Evolutionary conservation across 2,329 filamentous ascomycete genomes (phyloP), one percentile per base, ranked within the genome.

Genomic region (Colletotrichum sp.): DNA sequence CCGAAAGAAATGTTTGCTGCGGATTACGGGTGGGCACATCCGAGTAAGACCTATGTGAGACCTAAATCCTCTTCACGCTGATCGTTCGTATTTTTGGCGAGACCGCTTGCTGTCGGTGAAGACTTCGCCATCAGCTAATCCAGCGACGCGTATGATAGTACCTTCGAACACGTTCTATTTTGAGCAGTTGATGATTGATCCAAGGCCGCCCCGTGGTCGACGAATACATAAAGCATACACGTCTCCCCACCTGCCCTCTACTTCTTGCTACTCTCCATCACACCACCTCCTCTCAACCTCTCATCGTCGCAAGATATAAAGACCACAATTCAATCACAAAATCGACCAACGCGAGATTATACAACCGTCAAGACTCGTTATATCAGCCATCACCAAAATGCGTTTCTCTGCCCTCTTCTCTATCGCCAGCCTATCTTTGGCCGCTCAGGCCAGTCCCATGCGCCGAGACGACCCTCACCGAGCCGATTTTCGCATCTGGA

Each of bases 401-500:
- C 57, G 24, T 15, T 15, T 30, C 8, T 57, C 55, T 4, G 30
- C 57, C 13, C 16, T 73, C 21, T 13, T 69, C 36, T 28, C 21
- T n/a, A 26, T 30, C 28, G 65, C 65, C 18, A 30, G 7, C 28
- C 69, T 16, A 12, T 69, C 36, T 21, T 73, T 24, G 70, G 52
- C 63, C 12, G 39, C 70, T 21, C 28, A 72, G 26, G 64, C 64
- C 64, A 64, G 34, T 28, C 52, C 44, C 21, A 59, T 73, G 36
- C 39, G 55, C 39, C 55, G 71, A 16, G 34, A 55, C 24, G 71
- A 73, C 13, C 71, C 71, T 30, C 66, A 73, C 6, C 24, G 26
- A 39, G 26, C 55, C 57, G 32, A 73, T 44, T 73, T 73, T 49
- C 66, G 71, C n/a, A 57, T 73, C 57, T 73, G 71, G 71, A 73